Percentiles rank a stretch among this genome's conserved stretches.
These are phyloP conservation scores for Marasmius tenuissimus DNA, from an alignment of 1,284 basidiomycete genomes.

Conservation along the genomic window DNA sequence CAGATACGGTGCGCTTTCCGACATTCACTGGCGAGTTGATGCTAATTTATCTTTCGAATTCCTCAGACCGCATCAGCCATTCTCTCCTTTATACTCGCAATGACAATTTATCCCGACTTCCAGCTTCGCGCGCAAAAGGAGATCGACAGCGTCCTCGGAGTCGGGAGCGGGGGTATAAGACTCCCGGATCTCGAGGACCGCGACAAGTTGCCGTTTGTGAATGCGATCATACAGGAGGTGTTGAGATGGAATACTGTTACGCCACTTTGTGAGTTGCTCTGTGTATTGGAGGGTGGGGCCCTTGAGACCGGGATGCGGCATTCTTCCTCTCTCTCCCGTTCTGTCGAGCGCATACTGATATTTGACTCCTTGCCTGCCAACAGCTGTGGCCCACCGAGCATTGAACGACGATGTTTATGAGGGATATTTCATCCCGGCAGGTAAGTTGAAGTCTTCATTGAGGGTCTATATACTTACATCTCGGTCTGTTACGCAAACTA, in stretches of 20 bases:
- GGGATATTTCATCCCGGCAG: conserved; percentile 12
- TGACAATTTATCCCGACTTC: conserved; percentile 20
- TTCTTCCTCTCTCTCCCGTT: background rate
- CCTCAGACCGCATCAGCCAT: conserved; percentile 14
- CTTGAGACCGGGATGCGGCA: background rate
- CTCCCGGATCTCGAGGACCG: conserved; percentile 27
- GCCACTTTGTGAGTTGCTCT: background rate
- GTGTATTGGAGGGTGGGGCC: no score
- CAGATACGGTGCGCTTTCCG: background rate
- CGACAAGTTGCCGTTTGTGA: conserved; percentile 22
- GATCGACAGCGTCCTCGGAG: conserved; percentile 23
- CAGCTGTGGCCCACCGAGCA: conserved; percentile 4
- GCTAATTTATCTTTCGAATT: background rate
- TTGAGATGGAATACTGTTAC: conserved; percentile 8
- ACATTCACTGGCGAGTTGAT: background rate
- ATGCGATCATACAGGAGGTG: conserved; percentile 15
- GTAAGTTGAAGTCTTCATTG: background rate
- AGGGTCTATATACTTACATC: background rate
- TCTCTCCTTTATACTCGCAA: conserved; percentile 15
- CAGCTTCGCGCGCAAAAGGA: conserved; percentile 23
- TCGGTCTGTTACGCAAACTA: background rate
- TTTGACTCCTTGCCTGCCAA: background rate
- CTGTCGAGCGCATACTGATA: background rate
- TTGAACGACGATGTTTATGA: conserved; percentile 12
- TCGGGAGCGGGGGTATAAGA: conserved; percentile 5